Conservation (phyloP, 495 filamentous ascomycete genomes). For the Parachaetomium inaequale region DNA sequence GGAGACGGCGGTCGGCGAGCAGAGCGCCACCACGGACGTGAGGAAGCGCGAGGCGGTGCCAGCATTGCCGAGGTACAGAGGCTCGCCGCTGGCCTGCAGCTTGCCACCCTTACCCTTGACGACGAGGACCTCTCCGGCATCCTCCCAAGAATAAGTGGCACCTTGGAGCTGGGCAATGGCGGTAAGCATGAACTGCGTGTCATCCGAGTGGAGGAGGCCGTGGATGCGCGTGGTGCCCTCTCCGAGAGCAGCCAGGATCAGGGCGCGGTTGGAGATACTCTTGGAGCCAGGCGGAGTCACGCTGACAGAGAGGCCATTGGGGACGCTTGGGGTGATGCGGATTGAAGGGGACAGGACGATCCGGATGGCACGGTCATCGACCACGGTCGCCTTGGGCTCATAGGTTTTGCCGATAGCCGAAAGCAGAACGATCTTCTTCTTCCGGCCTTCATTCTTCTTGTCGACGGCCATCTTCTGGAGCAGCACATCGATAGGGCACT, state of each 20-base stretch:
- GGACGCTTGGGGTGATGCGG: conserved; percentile 65
- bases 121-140: conserved; percentile 82
- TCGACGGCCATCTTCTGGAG: conserved; percentile 93
- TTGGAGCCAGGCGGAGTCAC: conserved; percentile 95
- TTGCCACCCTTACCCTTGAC: conserved; percentile 87
- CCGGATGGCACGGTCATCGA: conserved; percentile 80
- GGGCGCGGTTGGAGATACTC: conserved; percentile 93
- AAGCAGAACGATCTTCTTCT: conserved; percentile 96
- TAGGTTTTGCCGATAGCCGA: conserved; percentile 84
- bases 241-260: conserved; percentile 88
- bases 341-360: conserved; percentile 80
- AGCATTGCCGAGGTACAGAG: conserved; percentile 93
- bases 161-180: conserved; percentile 78
- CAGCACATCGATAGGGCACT: conserved; percentile 85
- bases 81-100: conserved; percentile 67
- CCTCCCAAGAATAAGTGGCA: conserved; percentile 94
- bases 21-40: conserved; percentile 86
- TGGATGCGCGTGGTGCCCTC: conserved; percentile 81
- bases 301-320: conserved; percentile 58
- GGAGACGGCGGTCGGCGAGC: conserved; percentile 56
- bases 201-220: conserved; percentile 93
- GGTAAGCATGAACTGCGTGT: conserved; percentile 94
- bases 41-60: conserved; percentile 95
- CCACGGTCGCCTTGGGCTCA: conserved; percentile 81
- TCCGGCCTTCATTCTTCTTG: conserved; percentile 95